Evolutionary conservation across 1,284 basidiomycete genomes (phyloP), one percentile per base, ranked within the genome.

Genomic region (Malassezia globosa): DNA sequence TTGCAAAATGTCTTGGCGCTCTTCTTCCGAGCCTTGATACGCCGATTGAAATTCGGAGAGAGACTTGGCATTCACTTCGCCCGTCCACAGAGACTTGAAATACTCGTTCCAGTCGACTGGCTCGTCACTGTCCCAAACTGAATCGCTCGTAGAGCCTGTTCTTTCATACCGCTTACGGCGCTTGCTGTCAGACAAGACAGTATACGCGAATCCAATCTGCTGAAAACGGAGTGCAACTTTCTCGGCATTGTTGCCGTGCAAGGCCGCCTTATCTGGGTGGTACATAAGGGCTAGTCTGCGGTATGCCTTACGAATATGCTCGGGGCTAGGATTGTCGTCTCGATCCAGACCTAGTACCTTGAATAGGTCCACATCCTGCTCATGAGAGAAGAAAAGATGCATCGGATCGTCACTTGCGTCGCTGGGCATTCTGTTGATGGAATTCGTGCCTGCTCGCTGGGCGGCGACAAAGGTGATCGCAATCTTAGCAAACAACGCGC

Each of bases 61-160:
- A 5, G 59, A 61, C 38, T 65, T 51, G 1, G 57, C 55, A 18
- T 42, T 59, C 5, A 72, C 67, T 38, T 69, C 64, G 22, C 67
- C 69, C 4, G 57, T 58, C 66, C 66, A 71, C 26, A 71, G 56
- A 48, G 56, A 55, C 40, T 63, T 61, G 52, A 72, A 72, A 59
- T 72, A 69, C n/a, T 66, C 64, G 48, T 69, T 59, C 69, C 69
- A 72, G 60, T 67, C 63, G n/a, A 69, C 59, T n/a, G 60, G 55
- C 10, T 48, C 60, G 27, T 65, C 64, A 4, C 55, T 59, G n/a
- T 63, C 63, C 41, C 59, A 63, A 18, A 68, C 48, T 42, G 57
- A 58, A 13, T 60, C 52, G 54, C 66, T 63, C 5, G 69, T 72
- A 8, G 61, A 55, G 18, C 69, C 69, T 1, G 69, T 69, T 7